Evolutionary conservation across 148 eudicot species (phyloP).

Genomic region (Silene conica): DNA sequence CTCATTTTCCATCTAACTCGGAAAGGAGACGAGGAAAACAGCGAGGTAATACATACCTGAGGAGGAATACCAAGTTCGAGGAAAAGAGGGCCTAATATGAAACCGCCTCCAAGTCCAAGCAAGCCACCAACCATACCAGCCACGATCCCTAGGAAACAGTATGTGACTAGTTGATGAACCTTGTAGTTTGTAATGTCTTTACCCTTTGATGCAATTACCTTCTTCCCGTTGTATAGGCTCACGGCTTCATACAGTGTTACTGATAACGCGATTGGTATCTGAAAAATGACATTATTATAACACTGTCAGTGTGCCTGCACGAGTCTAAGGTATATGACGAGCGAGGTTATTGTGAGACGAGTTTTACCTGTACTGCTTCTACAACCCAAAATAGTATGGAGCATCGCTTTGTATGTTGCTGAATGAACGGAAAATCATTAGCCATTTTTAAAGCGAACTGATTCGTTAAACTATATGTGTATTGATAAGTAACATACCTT

Average conservation of each 20-base stretch:
- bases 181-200: slow-evolving; percentile 39
- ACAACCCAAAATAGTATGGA: slow-evolving; percentile 44
- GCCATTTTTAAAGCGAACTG: not conserved
- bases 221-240: slow-evolving; percentile 42
- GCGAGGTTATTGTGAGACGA: not conserved
- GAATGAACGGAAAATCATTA: slow-evolving; percentile 15
- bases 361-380: slow-evolving; percentile 43
- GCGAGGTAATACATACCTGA: slow-evolving; percentile 35
- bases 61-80: slow-evolving; percentile 58
- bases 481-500: slow-evolving; percentile 44
- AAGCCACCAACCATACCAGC: slow-evolving; percentile 62
- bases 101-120: slow-evolving; percentile 63
- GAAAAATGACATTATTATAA: not conserved
- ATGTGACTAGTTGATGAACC: slow-evolving; percentile 33
- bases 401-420: slow-evolving; percentile 43
- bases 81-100: slow-evolving; percentile 58
- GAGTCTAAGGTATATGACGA: not conserved
- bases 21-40: no score
- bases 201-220: slow-evolving; percentile 50
- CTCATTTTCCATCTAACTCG: no score
- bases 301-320: not conserved
- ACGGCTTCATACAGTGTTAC: slow-evolving; percentile 41
- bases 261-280: slow-evolving; percentile 47
- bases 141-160: slow-evolving; percentile 38
- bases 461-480: not conserved